These are phyloP conservation scores for Ensete ventricosum DNA, from an alignment of 176 grass and related monocot species.

Conservation along the genomic window DNA sequence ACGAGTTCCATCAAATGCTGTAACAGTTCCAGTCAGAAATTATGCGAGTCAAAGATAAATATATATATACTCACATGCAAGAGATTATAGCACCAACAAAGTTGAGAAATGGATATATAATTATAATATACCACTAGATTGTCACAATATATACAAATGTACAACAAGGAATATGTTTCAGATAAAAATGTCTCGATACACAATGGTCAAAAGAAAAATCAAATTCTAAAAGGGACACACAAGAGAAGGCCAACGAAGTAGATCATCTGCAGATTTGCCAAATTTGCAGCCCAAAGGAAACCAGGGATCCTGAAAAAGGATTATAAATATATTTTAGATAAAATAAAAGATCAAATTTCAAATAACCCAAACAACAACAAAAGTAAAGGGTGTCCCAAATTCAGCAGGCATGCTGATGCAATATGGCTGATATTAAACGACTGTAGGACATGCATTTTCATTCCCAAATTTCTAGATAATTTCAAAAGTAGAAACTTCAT, in stretches of 20 bases:
- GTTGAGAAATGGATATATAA: conserved; percentile 67
- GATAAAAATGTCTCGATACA: conserved; percentile 32
- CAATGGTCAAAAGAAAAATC: conserved; percentile 31
- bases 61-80: conserved; percentile 41
- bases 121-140: conserved; percentile 68
- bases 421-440: no score
- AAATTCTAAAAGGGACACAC: conserved; percentile 36
- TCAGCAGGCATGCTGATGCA: no score
- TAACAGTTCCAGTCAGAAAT: conserved; percentile 26
- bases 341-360: no score
- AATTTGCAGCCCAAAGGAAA: no score
- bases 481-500: no score
- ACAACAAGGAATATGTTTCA: conserved; percentile 43
- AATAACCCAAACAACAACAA: no score
- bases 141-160: conserved; percentile 87
- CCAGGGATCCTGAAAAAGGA: no score
- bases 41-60: conserved; percentile 27
- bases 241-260: conserved; percentile 25
- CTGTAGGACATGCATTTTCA: no score
- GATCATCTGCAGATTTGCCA: conserved; percentile 4
- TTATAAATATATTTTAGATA: no score
- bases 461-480: no score
- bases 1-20: conserved; percentile 62
- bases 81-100: conserved; percentile 40
- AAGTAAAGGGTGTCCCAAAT: no score